phyloP scores from a whole-genome alignment of 1,284 basidiomycete species.

The Sporisorium sorghi region DNA sequence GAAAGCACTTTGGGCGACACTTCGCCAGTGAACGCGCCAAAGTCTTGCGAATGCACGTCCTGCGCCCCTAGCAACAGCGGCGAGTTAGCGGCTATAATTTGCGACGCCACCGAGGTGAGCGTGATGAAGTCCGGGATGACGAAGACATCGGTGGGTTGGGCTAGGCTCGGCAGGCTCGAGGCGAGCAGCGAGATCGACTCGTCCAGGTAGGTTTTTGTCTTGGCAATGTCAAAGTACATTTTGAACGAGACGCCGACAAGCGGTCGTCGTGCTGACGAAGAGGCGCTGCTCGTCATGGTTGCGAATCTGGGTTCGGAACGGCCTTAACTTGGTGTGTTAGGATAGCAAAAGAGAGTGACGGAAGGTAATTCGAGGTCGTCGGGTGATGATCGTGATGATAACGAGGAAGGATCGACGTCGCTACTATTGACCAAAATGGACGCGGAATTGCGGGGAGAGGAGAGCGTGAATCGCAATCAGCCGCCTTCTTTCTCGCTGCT shows the following conservation, averaged over 20 bases:
- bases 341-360: background rate
- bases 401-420: too few relatives aligned
- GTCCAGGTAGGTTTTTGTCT: constrained; percentile 41
- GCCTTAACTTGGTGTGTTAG: too few relatives aligned
- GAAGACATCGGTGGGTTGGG: constrained; percentile 50
- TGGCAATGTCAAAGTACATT: constrained; percentile 66
- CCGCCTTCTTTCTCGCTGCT: background rate
- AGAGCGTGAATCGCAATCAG: background rate
- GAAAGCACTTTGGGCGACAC: constrained; percentile 59
- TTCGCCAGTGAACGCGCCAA: constrained; percentile 62
- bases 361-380: background rate
- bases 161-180: constrained; percentile 9
- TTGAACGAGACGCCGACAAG: constrained; percentile 66
- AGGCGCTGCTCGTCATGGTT: constrained; percentile 15
- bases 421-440: background rate
- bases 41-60: constrained; percentile 55
- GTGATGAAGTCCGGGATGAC: constrained; percentile 66
- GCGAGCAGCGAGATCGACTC: constrained; percentile 30
- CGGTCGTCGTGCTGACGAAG: constrained; percentile 22
- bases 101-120: constrained; percentile 30
- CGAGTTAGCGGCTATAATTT: constrained; percentile 18
- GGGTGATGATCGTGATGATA: too few relatives aligned
- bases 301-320: too few relatives aligned
- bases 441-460: background rate
- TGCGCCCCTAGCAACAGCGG: constrained; percentile 59